Base-by-base conservation (phyloP, 768 basidiomycete species). In the Calocybe gangraenosa region DNA sequence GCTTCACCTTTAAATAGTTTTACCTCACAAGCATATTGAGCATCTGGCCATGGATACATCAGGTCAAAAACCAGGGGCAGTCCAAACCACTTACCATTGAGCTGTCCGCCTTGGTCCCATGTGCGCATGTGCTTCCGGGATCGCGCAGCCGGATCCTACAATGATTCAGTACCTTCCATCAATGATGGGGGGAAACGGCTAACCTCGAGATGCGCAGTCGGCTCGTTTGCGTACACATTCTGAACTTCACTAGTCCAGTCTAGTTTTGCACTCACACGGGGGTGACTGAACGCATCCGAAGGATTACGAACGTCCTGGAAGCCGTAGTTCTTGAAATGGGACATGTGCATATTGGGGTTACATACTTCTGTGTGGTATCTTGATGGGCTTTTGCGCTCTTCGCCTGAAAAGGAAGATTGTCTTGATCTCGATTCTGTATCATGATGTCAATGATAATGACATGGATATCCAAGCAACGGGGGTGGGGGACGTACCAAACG, bases 51-150 rank as follows among this genome's bases (percentile, higher is more conserved):
- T 22, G 13, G 35, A 40, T n/a, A 40, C 31, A 46, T 48, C 48
- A 48, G 30, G 36, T 19, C 39, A 18, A 28, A 39, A 37, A 33
- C 40, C 17, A 41, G 38, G 34, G n/a, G n/a, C 15, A 33, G 7
- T 22, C 30, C 19, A 18, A 21, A 22, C 10, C 11, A 45, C 64
- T 48, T 58, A 72, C 74, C 70, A 59, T 70, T 68, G 44, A 75
- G 51, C 44, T 70, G 73, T 23, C 62, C 65, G 52, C 62, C 65
- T 56, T 73, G 77, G 49, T 82, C 82, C 82, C 82, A 84, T 47
- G 66, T 75, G 55, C 82, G 71, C 54, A 73, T 67, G 63, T 82
- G 81, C 58, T 83, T 84, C 63, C 81, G 69, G 44, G 63, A 59
- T 41, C 71, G 62, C 32, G 55, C 55, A 40, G 65, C 55, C 48